Conservation (phyloP, 257 asterid species). For the Rehmannia glutinosa region DNA sequence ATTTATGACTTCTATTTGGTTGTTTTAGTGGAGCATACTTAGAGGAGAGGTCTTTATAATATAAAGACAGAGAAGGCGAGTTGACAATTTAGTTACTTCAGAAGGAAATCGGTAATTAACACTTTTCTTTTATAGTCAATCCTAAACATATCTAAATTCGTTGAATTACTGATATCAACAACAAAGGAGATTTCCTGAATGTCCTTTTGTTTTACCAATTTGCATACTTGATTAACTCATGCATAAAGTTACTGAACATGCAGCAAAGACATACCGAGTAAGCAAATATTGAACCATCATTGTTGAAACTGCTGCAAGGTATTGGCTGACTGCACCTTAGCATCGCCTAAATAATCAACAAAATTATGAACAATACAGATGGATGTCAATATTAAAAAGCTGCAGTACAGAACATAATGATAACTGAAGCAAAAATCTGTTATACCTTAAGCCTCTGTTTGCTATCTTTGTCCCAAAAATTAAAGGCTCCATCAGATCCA, state of each 20-base stretch:
- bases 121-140: too few relatives aligned
- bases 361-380: background rate
- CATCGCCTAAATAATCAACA: constrained; percentile 51
- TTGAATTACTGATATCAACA: background rate
- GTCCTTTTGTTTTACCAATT: background rate
- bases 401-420: background rate
- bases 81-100: too few relatives aligned
- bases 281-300: constrained; percentile 87
- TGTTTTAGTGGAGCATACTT: background rate
- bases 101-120: background rate
- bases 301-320: constrained; percentile 78
- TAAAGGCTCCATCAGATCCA: constrained; percentile 92
- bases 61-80: too few relatives aligned
- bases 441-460: constrained; percentile 85
- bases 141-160: too few relatives aligned
- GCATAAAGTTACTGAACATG: background rate
- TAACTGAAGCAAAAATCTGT: background rate
- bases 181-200: background rate
- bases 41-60: too few relatives aligned
- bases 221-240: background rate
- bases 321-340: constrained; percentile 73
- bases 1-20: background rate
- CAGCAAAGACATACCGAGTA: constrained; percentile 52
- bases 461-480: constrained; percentile 95
- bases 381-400: background rate